Evolutionary conservation across 805 yeast species (phyloP).

Genomic region (Ogataea nakhonphanomensis): DNA sequence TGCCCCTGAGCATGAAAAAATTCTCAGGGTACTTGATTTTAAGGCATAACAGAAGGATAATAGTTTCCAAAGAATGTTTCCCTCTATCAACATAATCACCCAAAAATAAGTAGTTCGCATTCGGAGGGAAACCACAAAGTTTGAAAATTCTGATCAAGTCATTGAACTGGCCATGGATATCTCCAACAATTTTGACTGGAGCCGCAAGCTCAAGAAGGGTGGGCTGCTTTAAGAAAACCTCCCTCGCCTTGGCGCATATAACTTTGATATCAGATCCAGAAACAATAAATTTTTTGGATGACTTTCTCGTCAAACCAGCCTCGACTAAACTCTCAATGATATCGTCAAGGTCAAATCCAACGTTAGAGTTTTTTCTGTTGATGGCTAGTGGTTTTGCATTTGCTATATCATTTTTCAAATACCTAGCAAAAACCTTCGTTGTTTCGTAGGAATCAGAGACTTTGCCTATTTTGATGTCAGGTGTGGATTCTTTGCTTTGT

Average conservation of each 20-base stretch:
- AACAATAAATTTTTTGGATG: conserved; percentile 48
- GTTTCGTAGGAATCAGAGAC: conserved; percentile 1
- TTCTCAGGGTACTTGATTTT: conserved; percentile 59
- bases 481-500: conserved; percentile 31
- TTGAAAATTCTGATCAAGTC: conserved; percentile 54
- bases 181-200: conserved; percentile 81
- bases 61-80: conserved; percentile 53
- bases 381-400: neutral
- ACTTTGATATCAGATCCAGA: conserved; percentile 51
- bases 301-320: conserved; percentile 42
- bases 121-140: conserved; percentile 59
- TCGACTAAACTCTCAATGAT: conserved; percentile 59
- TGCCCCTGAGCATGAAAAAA: conserved; percentile 57
- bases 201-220: conserved; percentile 63
- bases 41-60: conserved; percentile 47
- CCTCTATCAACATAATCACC: conserved; percentile 65
- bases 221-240: conserved; percentile 62
- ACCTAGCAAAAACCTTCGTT: neutral
- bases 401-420: neutral
- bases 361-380: neutral
- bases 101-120: conserved; percentile 50
- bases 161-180: conserved; percentile 68
- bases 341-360: conserved; percentile 50
- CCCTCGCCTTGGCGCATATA: conserved; percentile 56
- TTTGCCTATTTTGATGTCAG: conserved; percentile 17